Percentiles rank a stretch among this genome's conserved stretches.
Conservation (phyloP, 225 moss, liverwort and hornwort genomes). For the Straminergon stramineum region DNA sequence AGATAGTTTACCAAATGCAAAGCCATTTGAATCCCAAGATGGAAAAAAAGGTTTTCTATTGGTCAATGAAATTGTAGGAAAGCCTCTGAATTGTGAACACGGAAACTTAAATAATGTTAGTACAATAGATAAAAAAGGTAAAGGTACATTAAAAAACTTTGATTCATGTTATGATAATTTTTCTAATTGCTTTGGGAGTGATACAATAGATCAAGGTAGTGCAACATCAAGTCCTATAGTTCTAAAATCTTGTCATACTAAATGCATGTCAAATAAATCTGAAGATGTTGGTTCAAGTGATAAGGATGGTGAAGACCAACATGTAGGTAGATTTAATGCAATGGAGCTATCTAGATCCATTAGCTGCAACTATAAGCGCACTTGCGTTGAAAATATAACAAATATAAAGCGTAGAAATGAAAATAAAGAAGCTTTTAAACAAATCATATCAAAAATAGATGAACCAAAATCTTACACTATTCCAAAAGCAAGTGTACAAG, state of each 20-base stretch:
- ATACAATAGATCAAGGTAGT: not conserved
- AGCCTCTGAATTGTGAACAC: not conserved
- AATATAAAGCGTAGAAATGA: not conserved
- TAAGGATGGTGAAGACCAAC: not conserved
- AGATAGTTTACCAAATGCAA: not conserved
- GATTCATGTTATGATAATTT: not conserved
- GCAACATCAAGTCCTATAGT: not conserved
- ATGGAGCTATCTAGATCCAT: not conserved
- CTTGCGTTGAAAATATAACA: not conserved
- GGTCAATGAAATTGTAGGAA: not conserved
- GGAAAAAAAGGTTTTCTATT: not conserved
- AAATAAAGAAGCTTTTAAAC: not conserved
- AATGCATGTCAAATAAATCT: not conserved
- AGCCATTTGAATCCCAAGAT: not conserved
- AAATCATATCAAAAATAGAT: not conserved
- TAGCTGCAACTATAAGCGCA: not conserved
- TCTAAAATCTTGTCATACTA: not conserved
- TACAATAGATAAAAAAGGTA: not conserved
- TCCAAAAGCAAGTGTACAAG: not conserved
- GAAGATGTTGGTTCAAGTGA: not conserved
- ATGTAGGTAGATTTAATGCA: not conserved
- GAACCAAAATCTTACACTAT: not conserved
- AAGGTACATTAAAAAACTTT: not conserved
- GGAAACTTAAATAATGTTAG: not conserved
- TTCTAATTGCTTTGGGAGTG: not conserved